phyloP scores from a whole-genome alignment of 441 rosid species.

The Daphne laureola region DNA sequence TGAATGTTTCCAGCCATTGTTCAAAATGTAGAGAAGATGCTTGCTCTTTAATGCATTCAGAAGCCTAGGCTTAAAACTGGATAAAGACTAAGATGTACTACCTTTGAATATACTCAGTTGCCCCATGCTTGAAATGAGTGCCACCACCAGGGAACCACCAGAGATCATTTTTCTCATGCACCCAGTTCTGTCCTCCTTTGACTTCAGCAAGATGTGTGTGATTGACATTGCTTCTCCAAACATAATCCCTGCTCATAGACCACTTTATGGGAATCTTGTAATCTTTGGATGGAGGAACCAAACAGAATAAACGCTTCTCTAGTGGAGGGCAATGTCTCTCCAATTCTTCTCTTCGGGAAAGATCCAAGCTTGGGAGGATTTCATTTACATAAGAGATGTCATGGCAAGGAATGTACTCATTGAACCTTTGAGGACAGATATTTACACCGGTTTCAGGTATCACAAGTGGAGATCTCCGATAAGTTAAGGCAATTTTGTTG shows the following conservation, averaged over 20 bases:
- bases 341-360: conserved; percentile 69
- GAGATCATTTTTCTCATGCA: conserved; percentile 58
- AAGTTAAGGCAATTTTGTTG: conserved; percentile 46
- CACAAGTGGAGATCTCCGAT: conserved; percentile 37
- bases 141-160: conserved; percentile 99
- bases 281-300: conserved; percentile 86
- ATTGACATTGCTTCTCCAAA: conserved; percentile 94
- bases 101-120: conserved; percentile 89
- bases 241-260: conserved; percentile 86
- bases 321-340: conserved; percentile 88
- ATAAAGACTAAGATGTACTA: conserved; percentile 27
- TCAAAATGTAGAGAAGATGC: too few relatives aligned
- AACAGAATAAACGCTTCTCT: conserved; percentile 70
- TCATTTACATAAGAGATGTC: conserved; percentile 31
- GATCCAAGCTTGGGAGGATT: conserved; percentile 48
- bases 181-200: conserved; percentile 97
- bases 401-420: conserved; percentile 50
- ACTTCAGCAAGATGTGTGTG: conserved; percentile 82
- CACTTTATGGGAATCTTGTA: conserved; percentile 80
- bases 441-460: conserved; percentile 42
- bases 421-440: conserved; percentile 58
- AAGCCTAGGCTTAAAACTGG: too few relatives aligned
- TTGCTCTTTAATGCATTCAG: too few relatives aligned
- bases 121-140: conserved; percentile 95
- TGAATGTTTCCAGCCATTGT: too few relatives aligned